Conservation (phyloP, 148 eudicot species). For the Linanthus parryae region DNA sequence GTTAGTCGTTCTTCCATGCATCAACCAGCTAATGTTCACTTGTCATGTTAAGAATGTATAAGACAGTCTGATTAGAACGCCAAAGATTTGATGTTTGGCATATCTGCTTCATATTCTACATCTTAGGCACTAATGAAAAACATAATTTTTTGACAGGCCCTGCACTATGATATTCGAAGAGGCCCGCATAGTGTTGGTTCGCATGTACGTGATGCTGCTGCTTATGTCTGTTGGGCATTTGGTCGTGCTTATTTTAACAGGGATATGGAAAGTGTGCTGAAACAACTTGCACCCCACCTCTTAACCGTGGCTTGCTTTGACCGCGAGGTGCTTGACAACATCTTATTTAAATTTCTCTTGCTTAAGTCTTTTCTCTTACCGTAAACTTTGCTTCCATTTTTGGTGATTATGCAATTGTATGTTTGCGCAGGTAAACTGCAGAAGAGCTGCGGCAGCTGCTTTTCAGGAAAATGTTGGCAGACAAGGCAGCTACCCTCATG, state of each 20-base stretch:
- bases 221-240: constrained; percentile 99
- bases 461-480: constrained; percentile 99
- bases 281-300: constrained; percentile 89
- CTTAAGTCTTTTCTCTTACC: background rate
- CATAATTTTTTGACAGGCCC: constrained; percentile 42
- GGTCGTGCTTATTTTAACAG: constrained; percentile 87
- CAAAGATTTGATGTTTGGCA: too few relatives aligned
- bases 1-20: too few relatives aligned
- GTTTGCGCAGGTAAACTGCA: constrained; percentile 90
- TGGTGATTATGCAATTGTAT: constrained; percentile 7
- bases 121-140: background rate
- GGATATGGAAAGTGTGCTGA: constrained; percentile 74
- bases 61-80: too few relatives aligned
- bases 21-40: too few relatives aligned
- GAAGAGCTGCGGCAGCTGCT: constrained; percentile 99
- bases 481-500: constrained; percentile 94
- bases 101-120: too few relatives aligned
- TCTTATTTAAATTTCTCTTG: constrained; percentile 3
- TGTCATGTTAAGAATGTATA: too few relatives aligned
- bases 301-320: constrained; percentile 92
- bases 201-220: constrained; percentile 99
- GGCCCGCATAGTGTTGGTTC: constrained; percentile 99
- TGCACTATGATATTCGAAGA: constrained; percentile 90
- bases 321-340: constrained; percentile 64
- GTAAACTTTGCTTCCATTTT: constrained; percentile 1